phyloP scores from a whole-genome alignment of 78 protist genomes.

The Dictyostelium purpureum region DNA sequence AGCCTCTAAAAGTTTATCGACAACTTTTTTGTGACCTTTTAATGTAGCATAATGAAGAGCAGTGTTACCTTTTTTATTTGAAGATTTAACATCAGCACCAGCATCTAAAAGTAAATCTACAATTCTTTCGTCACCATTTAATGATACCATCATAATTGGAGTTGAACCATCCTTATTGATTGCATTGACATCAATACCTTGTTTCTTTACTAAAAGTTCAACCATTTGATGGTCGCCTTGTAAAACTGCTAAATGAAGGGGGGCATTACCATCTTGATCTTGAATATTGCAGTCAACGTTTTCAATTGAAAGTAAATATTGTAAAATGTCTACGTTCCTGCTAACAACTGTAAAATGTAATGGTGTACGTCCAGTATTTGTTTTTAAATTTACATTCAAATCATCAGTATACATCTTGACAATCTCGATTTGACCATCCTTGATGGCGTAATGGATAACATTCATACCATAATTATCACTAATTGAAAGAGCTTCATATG shows the following conservation, averaged over 20 bases:
- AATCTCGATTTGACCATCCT: constrained; percentile 26
- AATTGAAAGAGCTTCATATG: neutral
- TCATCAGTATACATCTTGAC: neutral
- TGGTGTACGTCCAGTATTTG: constrained; percentile 22
- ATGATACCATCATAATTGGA: constrained; percentile 78
- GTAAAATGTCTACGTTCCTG: neutral
- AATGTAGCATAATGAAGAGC: constrained; percentile 68
- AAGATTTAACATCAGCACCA: constrained; percentile 55
- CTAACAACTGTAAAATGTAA: constrained; percentile 18
- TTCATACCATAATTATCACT: neutral
- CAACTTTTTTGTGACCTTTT: constrained; percentile 51
- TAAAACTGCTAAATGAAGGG: constrained; percentile 45
- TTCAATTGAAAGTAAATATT: neutral
- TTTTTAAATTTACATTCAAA: neutral
- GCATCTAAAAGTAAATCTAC: constrained; percentile 14
- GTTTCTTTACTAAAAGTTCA: constrained; percentile 1
- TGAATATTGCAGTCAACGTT: neutral
- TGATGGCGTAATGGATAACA: neutral
- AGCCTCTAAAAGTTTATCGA: constrained; percentile 66
- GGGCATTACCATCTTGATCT: constrained; percentile 50
- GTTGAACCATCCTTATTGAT: constrained; percentile 64
- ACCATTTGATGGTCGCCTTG: neutral
- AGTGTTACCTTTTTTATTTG: constrained; percentile 69
- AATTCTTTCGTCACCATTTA: constrained; percentile 57
- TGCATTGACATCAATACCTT: neutral